A percentile compares a stretch with the other conserved stretches of the same genome.
phyloP scores from a whole-genome alignment of 2,329 filamentous ascomycete genomes.

The Fusarium hostae region DNA sequence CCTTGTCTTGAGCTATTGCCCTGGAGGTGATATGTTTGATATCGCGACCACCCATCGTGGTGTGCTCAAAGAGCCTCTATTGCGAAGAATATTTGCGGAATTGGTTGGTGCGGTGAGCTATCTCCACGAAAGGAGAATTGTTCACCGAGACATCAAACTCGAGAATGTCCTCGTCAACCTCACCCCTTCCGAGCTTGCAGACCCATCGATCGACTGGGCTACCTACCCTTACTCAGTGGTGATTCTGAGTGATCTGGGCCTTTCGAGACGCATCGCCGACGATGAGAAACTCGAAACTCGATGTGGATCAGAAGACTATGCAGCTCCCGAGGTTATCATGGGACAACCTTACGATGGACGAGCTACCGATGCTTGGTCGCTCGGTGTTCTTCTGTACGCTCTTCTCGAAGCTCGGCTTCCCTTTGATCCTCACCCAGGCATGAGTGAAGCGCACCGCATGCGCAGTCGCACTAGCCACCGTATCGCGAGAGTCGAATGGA shows the following conservation, averaged over 20 bases:
- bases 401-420: conserved; percentile 92
- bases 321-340: conserved; percentile 94
- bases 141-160: conserved; percentile 97
- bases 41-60: conserved; percentile 80
- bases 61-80: conserved; percentile 73
- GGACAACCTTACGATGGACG: conserved; percentile 94
- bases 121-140: conserved; percentile 85
- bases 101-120: conserved; percentile 87
- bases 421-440: conserved; percentile 88
- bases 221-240: conserved; percentile 84
- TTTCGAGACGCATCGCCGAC: conserved; percentile 85
- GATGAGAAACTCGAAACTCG: conserved; percentile 91
- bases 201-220: conserved; percentile 72
- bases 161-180: conserved; percentile 95
- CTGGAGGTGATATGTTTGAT: conserved; percentile 95
- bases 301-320: conserved; percentile 97
- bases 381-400: conserved; percentile 92
- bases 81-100: conserved; percentile 90
- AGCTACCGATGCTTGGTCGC: conserved; percentile 91
- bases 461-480: conserved; percentile 87
- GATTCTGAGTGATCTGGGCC: conserved; percentile 90
- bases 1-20: conserved; percentile 89
- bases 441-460: conserved; percentile 79
- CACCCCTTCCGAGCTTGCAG: conserved; percentile 72
- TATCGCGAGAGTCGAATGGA: conserved; percentile 96